Evolutionary conservation across 306 rosid species (phyloP), one percentile per base, ranked within the genome.

Genomic region (Quercus mongolica): DNA sequence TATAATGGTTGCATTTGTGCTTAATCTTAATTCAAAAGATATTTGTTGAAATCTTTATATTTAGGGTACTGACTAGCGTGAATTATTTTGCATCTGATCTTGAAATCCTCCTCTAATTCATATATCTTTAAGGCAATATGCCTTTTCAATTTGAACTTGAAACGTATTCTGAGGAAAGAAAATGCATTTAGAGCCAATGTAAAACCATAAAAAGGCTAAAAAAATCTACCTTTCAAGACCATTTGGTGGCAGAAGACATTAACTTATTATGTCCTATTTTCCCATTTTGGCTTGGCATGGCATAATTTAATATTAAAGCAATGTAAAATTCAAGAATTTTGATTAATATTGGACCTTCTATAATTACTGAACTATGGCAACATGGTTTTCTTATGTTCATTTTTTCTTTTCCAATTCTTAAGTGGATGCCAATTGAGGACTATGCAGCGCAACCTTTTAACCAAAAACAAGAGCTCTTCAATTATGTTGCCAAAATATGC

Each of bases 351-450:
- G 17, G 35, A 31, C 5, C 11, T 26, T 11, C 68, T 8, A 8
- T 19, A 20, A 3, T 58, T n/a, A n/a, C 17, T 59, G 38, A 28
- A 62, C 28, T 14, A 62, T 5, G 25, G 65, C 65, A 62, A 4
- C n/a, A 21, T 33, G 25, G 12, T 25, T 19, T 65, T 65, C 26
- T 80, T 20, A 31, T 49, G 15, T 33, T 72, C 7, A 2, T 26
- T 6, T 46, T 46, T 72, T 72, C 38, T 1, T 51, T 8, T 9
- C 19, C 3, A 7, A 6, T 79, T 75, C 26, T 78, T 20, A 90
- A 94, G 97, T 92, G 98, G 98, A 94, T 94, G 96, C 81, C 89
- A 13, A 46, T 88, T 79, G 86, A 83, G 58, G 98, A 94, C 6
- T 94, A 92, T 78, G 86, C 75, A 75, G 92, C 90, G 13, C 98